Evolutionary conservation across 116 monocot genomes (phyloP).

Genomic region (Iris pallida): DNA sequence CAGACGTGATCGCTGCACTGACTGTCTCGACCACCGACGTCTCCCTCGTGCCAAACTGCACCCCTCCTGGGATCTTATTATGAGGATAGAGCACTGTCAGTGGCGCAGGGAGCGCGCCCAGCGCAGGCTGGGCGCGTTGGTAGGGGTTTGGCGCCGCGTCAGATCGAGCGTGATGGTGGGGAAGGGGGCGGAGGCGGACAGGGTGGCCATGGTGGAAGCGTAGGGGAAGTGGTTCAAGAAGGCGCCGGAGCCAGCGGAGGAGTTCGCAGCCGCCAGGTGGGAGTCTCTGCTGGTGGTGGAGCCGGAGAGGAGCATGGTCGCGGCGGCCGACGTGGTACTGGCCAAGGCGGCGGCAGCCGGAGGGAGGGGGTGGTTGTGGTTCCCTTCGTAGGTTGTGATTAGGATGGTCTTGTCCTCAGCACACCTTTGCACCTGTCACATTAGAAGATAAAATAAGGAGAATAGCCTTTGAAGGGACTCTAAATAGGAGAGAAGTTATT

Average conservation of each 20-base stretch:
- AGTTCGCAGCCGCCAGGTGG: background rate
- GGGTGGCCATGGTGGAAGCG: slow-evolving; percentile 44
- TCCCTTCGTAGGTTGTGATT: slow-evolving; percentile 63
- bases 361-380: slow-evolving; percentile 72
- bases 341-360: slow-evolving; percentile 51
- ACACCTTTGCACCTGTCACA: slow-evolving; percentile 56
- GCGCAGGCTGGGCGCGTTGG: slow-evolving; percentile 6
- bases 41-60: slow-evolving; percentile 10
- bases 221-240: slow-evolving; percentile 23
- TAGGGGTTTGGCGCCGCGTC: slow-evolving; percentile 23
- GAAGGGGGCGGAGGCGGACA: slow-evolving; percentile 66
- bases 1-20: slow-evolving; percentile 39
- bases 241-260: background rate
- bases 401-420: slow-evolving; percentile 53
- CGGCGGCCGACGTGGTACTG: slow-evolving; percentile 50
- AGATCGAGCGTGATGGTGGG: slow-evolving; percentile 74
- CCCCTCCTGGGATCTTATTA: background rate
- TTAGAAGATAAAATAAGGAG: background rate
- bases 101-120: slow-evolving; percentile 17
- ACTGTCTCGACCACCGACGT: slow-evolving; percentile 39
- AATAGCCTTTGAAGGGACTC: too few relatives aligned
- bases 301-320: slow-evolving; percentile 60
- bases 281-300: slow-evolving; percentile 25
- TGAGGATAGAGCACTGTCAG: slow-evolving; percentile 15
- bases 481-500: too few relatives aligned